phyloP scores from a whole-genome alignment of 2,329 filamentous ascomycete genomes.

The Alternaria sp. region DNA sequence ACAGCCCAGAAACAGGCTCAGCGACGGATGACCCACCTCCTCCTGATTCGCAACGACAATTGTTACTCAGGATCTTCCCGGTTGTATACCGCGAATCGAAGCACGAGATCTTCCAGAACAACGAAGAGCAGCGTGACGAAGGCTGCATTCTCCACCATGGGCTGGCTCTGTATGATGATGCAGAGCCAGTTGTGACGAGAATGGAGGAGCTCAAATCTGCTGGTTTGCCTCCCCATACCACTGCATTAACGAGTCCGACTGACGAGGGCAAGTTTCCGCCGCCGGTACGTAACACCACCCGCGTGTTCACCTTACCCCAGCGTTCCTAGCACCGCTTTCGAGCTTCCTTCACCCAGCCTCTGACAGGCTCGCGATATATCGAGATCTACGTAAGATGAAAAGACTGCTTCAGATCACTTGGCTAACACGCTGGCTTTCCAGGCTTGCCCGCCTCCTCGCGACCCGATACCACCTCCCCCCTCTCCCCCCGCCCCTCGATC shows the following conservation, averaged over 20 bases:
- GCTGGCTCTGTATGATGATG: conserved; percentile 58
- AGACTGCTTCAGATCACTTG: conserved; percentile 1
- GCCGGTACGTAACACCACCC: conserved; percentile 32
- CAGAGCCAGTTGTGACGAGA: conserved; percentile 40
- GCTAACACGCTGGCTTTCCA: conserved; percentile 19
- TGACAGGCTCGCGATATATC: conserved; percentile 5
- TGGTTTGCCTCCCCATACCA: conserved; percentile 47
- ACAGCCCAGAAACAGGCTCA: conserved; percentile 42
- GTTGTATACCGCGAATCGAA: conserved; percentile 60
- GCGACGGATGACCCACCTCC: conserved; percentile 29
- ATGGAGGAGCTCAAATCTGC: conserved; percentile 46
- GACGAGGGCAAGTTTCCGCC: conserved; percentile 47
- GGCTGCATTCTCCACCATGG: conserved; percentile 59
- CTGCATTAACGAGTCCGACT: conserved; percentile 45
- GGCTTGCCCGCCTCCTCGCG: conserved; percentile 13
- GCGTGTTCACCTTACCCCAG: conserved; percentile 12
- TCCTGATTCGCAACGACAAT: conserved; percentile 46
- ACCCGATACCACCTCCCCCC: conserved; percentile 10
- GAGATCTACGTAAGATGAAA: conserved; percentile 6
- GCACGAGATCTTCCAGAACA: conserved; percentile 51
- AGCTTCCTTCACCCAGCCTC: conserved; percentile 2
- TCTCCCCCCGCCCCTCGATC: conserved; percentile 11
- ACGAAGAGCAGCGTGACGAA: conserved; percentile 53
- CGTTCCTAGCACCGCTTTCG: conserved; percentile 5
- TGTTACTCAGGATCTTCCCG: conserved; percentile 60